Evolutionary conservation across 2,329 filamentous ascomycete species (phyloP), one percentile per base, ranked within the genome.

Genomic region (Truncatella angustata): DNA sequence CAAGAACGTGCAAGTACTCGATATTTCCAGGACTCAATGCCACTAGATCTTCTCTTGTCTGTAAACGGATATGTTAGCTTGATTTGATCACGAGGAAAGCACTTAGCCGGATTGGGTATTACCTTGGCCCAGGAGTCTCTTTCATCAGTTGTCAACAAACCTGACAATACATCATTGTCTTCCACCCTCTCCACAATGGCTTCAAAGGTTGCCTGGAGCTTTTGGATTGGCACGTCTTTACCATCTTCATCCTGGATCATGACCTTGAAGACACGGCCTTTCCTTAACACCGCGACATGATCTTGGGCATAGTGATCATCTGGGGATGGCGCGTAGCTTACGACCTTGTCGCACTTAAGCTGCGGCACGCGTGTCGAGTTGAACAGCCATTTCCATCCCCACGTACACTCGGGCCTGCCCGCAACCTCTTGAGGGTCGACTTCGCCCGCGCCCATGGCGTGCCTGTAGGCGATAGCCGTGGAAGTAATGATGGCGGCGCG

Each of bases 51-150:
- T 50, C 45, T 51, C 48, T 42, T n/a, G 34, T 52, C 54, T 54
- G 26, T 34, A 36, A n/a, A 9, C 14, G n/a, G 16, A 32, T n/a
- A 45, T 21, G 28, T 51, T 46, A 51, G 49, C 23, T 20, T 35
- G 9, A 50, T 28, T 1, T 16, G 6, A 5, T 21, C 14, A 12
- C 2, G 16, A 37, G n/a, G 23, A 4, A 21, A 12, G 7, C 10
- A 4, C 18, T 6, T 5, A 6, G 5, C 9, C 1, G 14, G n/a
- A n/a, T 1, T 2, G 39, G 7, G 18, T 43, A 3, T n/a, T 49
- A 52, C 44, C 50, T 48, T n/a, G 16, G 50, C 50, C 50, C 50
- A 52, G 24, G 50, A 52, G 23, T 52, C 50, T 36, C 50, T 49
- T 11, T 52, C 32, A 18, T 48, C 50, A 4, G 50, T 48, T 24